These are phyloP conservation scores for Tolypocladium nubicola DNA, from an alignment of 2,329 filamentous ascomycete genomes.

Conservation along the genomic window DNA sequence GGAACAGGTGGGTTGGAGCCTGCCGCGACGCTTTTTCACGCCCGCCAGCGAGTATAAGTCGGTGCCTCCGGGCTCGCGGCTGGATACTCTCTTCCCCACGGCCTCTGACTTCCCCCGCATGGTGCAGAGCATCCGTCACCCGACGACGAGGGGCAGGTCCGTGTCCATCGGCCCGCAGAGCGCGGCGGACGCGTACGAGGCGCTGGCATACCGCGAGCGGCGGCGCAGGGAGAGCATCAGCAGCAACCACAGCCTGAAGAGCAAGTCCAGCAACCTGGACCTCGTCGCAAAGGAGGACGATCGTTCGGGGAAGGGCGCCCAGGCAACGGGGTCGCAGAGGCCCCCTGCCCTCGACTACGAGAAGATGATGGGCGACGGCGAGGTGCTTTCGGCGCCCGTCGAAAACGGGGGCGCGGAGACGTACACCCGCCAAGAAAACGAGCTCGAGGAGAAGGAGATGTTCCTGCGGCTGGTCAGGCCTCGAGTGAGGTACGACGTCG, in stretches of 20 bases:
- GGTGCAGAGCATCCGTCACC: conserved; percentile 71
- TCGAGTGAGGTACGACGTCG: conserved; percentile 92
- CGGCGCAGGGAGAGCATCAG: conserved; percentile 43
- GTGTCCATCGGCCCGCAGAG: conserved; percentile 91
- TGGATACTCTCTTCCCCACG: conserved; percentile 80
- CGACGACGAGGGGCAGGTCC: conserved; percentile 58
- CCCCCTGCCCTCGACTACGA: conserved; percentile 53
- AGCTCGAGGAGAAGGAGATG: conserved; percentile 62
- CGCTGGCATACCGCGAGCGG: conserved; percentile 76
- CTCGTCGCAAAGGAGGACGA: conserved; percentile 27
- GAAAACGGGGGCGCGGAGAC: conserved; percentile 23
- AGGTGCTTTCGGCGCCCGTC: conserved; percentile 26
- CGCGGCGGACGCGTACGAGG: conserved; percentile 92
- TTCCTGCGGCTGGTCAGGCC: conserved; percentile 78
- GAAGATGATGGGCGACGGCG: conserved; percentile 61
- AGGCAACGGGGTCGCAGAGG: conserved; percentile 34
- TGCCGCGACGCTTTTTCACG: conserved; percentile 86
- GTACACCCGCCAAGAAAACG: conserved; percentile 30
- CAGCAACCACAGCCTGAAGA: conserved; percentile 37
- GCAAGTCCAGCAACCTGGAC: conserved; percentile 31
- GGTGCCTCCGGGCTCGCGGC: conserved; percentile 56
- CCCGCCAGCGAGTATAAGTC: conserved; percentile 83
- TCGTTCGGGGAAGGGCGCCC: conserved; percentile 25
- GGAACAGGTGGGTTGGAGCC: conserved; percentile 64
- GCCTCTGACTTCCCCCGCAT: conserved; percentile 81